These are phyloP conservation scores for Calonectria hawksworthii DNA, from an alignment of 2,329 filamentous ascomycete species.

Conservation along the genomic window DNA sequence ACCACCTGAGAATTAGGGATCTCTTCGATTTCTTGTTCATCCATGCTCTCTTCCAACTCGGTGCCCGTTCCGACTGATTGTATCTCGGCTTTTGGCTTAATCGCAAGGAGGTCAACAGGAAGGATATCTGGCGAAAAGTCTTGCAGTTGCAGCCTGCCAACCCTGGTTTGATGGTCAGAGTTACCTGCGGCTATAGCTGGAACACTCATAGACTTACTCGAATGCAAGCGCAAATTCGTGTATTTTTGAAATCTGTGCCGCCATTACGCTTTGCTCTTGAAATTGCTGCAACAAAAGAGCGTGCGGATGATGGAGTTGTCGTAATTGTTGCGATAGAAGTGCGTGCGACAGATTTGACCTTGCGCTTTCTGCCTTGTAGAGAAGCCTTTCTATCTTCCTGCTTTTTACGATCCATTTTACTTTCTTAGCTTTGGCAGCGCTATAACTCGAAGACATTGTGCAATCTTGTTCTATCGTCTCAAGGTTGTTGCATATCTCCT, in stretches of 20 bases:
- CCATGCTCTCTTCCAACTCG: neutral
- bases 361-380: neutral
- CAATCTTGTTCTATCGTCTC: neutral
- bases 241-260: neutral
- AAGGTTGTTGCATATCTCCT: neutral
- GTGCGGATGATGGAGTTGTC: neutral
- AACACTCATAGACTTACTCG: neutral
- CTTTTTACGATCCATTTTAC: neutral
- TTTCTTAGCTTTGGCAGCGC: neutral
- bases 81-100: neutral
- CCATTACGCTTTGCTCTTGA: neutral
- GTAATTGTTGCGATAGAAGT: neutral
- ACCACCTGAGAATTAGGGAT: neutral
- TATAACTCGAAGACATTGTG: neutral
- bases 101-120: rapidly evolving
- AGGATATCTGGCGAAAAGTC: neutral
- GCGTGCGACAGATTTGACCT: neutral
- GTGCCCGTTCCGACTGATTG: neutral
- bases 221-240: neutral
- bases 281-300: neutral
- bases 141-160: neutral
- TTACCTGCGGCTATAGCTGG: neutral
- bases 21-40: neutral
- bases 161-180: neutral
- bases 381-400: neutral